These are phyloP conservation scores for Hypoxylon perforatum DNA, from an alignment of 495 filamentous ascomycete species.

Conservation along the genomic window DNA sequence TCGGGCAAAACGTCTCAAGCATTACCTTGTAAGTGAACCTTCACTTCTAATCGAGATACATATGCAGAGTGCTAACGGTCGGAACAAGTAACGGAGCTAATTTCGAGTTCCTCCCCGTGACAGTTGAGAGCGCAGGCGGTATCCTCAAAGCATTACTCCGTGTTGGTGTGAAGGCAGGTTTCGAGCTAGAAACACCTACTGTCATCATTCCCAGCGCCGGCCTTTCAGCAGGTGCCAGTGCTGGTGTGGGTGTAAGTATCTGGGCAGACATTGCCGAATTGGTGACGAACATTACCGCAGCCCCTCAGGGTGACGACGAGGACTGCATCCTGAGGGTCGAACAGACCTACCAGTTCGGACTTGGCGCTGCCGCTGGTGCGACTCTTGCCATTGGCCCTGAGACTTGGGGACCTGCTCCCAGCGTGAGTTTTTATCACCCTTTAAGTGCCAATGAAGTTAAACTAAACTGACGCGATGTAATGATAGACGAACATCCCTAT, in stretches of 20 bases:
- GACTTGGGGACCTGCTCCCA: conserved; percentile 61
- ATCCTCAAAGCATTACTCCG: conserved; percentile 59
- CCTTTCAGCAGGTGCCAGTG: conserved; percentile 36
- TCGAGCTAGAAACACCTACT: conserved; percentile 45
- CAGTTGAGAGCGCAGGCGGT: conserved; percentile 52
- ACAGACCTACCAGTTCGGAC: conserved; percentile 59
- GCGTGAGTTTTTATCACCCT: conserved; percentile 8
- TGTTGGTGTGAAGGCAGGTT: conserved; percentile 56
- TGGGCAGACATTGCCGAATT: conserved; percentile 66
- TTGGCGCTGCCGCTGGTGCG: conserved; percentile 64
- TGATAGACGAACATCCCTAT: conserved; percentile 57
- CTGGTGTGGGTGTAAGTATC: conserved; percentile 59
- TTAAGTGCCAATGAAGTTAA: background rate
- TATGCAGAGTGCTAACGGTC: conserved; percentile 3
- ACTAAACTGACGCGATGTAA: background rate
- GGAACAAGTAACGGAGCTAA: conserved; percentile 57
- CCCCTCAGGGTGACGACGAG: conserved; percentile 42
- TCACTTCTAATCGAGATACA: background rate
- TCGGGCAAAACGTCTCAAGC: conserved; percentile 56
- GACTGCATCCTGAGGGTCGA: conserved; percentile 57
- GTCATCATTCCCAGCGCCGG: conserved; percentile 13
- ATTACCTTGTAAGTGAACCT: conserved; percentile 55
- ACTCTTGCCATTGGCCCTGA: conserved; percentile 54
- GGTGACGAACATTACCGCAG: conserved; percentile 57
- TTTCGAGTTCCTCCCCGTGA: conserved; percentile 69